phyloP scores from a whole-genome alignment of 1,284 basidiomycete genomes.

The Moesziomyces globuligerus region DNA sequence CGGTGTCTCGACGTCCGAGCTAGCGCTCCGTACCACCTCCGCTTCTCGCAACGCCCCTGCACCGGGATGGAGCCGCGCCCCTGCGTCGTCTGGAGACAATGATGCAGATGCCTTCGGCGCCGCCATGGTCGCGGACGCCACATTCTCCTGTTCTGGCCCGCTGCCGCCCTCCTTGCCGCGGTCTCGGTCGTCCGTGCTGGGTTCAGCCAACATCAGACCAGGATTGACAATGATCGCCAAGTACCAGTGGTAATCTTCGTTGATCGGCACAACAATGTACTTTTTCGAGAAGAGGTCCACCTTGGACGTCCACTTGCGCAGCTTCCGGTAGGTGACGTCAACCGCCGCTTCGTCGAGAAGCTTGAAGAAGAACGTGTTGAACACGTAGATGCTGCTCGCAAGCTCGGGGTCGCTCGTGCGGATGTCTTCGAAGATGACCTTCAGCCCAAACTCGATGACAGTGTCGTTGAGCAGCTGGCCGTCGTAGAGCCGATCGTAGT shows the following conservation, averaged over 20 bases:
- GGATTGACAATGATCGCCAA: constrained; percentile 92
- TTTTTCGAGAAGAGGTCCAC: constrained; percentile 89
- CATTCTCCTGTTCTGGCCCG: constrained; percentile 28
- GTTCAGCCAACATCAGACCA: constrained; percentile 45
- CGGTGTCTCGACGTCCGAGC: constrained; percentile 12
- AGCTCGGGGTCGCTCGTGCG: constrained; percentile 71
- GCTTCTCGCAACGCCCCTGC: background rate
- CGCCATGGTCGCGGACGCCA: constrained; percentile 4
- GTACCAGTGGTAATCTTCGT: constrained; percentile 97
- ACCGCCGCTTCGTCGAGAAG: constrained; percentile 73
- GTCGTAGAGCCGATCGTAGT: constrained; percentile 53
- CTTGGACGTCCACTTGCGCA: constrained; percentile 92
- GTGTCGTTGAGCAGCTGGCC: constrained; percentile 81
- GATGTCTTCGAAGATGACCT: constrained; percentile 72
- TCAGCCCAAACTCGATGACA: constrained; percentile 92
- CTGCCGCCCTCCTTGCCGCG: constrained; percentile 6
- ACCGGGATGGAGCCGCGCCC: background rate
- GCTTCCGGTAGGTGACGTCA: constrained; percentile 78
- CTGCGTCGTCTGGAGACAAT: background rate
- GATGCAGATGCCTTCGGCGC: background rate
- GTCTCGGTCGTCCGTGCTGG: constrained; percentile 1
- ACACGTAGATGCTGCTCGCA: constrained; percentile 83
- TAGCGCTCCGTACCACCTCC: background rate
- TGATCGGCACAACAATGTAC: constrained; percentile 93
- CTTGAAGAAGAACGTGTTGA: constrained; percentile 98